Evolutionary conservation across 2,329 filamentous ascomycete genomes (phyloP), one percentile per base, ranked within the genome.

Genomic region (Colletotrichum cuscutae): DNA sequence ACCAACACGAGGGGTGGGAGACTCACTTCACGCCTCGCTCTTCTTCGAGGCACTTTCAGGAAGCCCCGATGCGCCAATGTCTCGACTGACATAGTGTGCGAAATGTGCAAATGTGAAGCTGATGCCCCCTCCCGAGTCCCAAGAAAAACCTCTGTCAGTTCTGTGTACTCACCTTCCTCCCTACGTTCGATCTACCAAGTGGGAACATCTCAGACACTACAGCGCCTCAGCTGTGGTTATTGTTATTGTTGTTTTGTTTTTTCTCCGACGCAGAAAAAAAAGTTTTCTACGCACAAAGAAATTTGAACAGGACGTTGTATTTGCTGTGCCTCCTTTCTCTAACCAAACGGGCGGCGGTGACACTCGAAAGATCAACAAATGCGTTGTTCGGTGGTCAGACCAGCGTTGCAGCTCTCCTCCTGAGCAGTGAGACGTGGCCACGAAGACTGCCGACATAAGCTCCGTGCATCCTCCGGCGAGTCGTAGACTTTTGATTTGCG

Each of bases 101-200:
- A 30, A 53, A 67, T 46, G 54, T 46, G 22, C 26, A 19, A 30
- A 53, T 61, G 42, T 11, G 37, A 26, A 59, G 53, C 60, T 59
- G 67, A 70, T 68, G 19, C 30, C 61, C 35, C 62, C 12, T 65
- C 32, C 22, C 52, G 52, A 32, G 11, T 30, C 24, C 19, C n/a
- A 54, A 61, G 61, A 57, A 53, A 26, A 42, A 42, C 0, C 24
- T 56, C 24, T 37, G 65, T 61, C 67, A 46, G 28, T 32, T 68
- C 32, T 61, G 56, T 72, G 65, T 52, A 72, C 70, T 60, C 70
- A 42, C 54, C 32, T 28, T 37, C 19, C 65, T 69, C 70, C 70
- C 70, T 72, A 56, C 60, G 64, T 70, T 64, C 46, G 67, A 70
- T 72, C 70, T 70, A 70, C 68, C 67, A 66, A 53, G 66, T 65